phyloP scores from a whole-genome alignment of 129 eudicot species.

The Ambrosia trifida region DNA sequence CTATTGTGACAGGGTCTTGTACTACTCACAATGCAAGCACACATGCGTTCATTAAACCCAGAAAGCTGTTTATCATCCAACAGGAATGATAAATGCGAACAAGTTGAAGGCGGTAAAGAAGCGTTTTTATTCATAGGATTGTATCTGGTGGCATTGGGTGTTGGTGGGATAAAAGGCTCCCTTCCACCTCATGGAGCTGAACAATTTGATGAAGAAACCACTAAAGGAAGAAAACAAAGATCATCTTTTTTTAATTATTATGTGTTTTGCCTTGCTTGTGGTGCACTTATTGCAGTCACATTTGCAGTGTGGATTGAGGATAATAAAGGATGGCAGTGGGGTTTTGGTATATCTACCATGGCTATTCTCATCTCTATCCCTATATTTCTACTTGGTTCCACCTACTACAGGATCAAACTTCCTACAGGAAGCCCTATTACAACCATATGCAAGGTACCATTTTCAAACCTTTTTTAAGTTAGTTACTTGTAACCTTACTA shows the following conservation, averaged over 20 bases:
- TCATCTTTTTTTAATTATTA: slow-evolving; percentile 81
- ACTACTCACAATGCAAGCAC: slow-evolving; percentile 77
- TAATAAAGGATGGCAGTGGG: slow-evolving; percentile 94
- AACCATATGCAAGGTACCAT: slow-evolving; percentile 65
- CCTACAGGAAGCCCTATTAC: slow-evolving; percentile 94
- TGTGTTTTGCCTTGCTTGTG: slow-evolving; percentile 79
- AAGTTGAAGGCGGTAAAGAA: slow-evolving; percentile 48
- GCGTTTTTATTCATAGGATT: slow-evolving; percentile 65
- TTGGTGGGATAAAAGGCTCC: slow-evolving; percentile 93
- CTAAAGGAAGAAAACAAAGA: slow-evolving; percentile 72
- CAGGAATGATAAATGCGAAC: slow-evolving; percentile 56
- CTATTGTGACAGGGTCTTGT: slow-evolving; percentile 56
- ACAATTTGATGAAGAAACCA: slow-evolving; percentile 73
- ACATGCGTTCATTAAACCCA: slow-evolving; percentile 47
- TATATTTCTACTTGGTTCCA: slow-evolving; percentile 77
- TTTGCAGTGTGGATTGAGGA: slow-evolving; percentile 89
- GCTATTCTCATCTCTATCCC: slow-evolving; percentile 69
- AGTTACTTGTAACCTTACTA: not conserved
- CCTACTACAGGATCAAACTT: slow-evolving; percentile 66
- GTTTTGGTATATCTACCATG: slow-evolving; percentile 67
- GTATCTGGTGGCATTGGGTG: slow-evolving; percentile 84
- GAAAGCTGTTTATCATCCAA: slow-evolving; percentile 50
- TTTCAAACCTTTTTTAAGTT: not conserved
- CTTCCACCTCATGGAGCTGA: slow-evolving; percentile 94
- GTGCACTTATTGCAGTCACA: slow-evolving; percentile 88